phyloP scores from a whole-genome alignment of 2,329 filamentous ascomycete species.

The Cadophora sp. region DNA sequence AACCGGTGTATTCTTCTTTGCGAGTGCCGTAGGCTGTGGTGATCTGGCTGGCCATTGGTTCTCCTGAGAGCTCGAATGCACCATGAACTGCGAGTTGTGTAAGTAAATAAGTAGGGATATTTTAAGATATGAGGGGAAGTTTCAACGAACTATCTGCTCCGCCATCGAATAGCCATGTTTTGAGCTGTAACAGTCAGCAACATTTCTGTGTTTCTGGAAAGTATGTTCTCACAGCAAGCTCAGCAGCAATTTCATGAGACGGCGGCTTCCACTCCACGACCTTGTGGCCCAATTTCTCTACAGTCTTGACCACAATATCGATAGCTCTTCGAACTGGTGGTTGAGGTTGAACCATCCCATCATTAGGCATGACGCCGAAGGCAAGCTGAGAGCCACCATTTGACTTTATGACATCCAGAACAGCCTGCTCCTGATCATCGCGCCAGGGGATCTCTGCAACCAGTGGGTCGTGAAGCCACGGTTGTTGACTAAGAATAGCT shows the following conservation, averaged over 20 bases:
- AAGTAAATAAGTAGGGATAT: constrained; percentile 1
- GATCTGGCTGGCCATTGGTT: constrained; percentile 49
- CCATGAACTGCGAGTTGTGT: constrained; percentile 46
- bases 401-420: constrained; percentile 50
- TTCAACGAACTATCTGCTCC: constrained; percentile 51
- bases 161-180: constrained; percentile 55
- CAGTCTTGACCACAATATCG: constrained; percentile 54
- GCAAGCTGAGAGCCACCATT: constrained; percentile 50
- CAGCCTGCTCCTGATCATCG: constrained; percentile 48
- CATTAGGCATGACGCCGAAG: constrained; percentile 61
- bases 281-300: constrained; percentile 61
- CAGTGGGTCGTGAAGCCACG: constrained; percentile 71
- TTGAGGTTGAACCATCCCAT: constrained; percentile 57
- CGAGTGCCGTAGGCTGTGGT: constrained; percentile 36
- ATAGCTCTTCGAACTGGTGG: constrained; percentile 65
- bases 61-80: constrained; percentile 61
- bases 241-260: constrained; percentile 50
- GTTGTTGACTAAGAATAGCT: constrained; percentile 61
- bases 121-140: background rate
- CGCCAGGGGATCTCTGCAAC: constrained; percentile 72
- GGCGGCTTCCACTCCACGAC: constrained; percentile 66
- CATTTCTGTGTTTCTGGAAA: background rate
- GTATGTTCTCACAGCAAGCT: constrained; percentile 49
- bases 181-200: constrained; percentile 16
- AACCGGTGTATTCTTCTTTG: constrained; percentile 46